Evolutionary conservation across 1,284 basidiomycete species (phyloP), one percentile per base, ranked within the genome.

Genomic region (Pterulicium gracile): DNA sequence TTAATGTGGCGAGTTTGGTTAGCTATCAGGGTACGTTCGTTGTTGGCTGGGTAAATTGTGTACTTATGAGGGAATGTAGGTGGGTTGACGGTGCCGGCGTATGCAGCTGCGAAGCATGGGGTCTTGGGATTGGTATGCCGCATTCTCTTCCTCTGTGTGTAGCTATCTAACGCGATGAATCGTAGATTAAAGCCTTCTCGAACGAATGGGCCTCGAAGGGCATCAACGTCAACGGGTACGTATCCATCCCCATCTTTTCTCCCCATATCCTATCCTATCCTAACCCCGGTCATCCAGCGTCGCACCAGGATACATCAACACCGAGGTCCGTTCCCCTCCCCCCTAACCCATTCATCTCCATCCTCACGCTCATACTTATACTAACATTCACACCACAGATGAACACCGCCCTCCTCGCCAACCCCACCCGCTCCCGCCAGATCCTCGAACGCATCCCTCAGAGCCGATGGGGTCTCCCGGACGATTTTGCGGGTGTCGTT

Each of bases 11-110:
- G 10, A 61, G 61, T 27, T 55, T 66, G 12, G 48, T 64, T 20
- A 57, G 59, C 14, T 67, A 59, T 55, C 64, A 67, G 52, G 81
- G 77, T 54, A 65, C 61, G 46, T 32, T 7, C 27, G 27, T 32
- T 32, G n/a, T 32, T 32, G 10, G 7, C 7, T 32, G 27, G 10
- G 10, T 32, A 32, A 32, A 7, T 32, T n/a, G n/a, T n/a, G n/a
- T 32, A 7, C 10, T 32, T 7, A 32, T 32, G 7, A 10, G 7
- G 27, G 10, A 32, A 32, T n/a, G 27, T 32, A 56, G 83, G 84
- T 42, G 86, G 85, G 20, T 54, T 87, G 47, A 87, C 82, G 17
- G 78, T 96, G 21, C 91, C 92, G 12, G 94, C 93, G 2, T 97
- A 97, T 59, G 89, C 94, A 1, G 79, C 92, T 0, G 86, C 93